Conservation (phyloP, 768 basidiomycete species). For the Kwoniella newhampshirensis region DNA sequence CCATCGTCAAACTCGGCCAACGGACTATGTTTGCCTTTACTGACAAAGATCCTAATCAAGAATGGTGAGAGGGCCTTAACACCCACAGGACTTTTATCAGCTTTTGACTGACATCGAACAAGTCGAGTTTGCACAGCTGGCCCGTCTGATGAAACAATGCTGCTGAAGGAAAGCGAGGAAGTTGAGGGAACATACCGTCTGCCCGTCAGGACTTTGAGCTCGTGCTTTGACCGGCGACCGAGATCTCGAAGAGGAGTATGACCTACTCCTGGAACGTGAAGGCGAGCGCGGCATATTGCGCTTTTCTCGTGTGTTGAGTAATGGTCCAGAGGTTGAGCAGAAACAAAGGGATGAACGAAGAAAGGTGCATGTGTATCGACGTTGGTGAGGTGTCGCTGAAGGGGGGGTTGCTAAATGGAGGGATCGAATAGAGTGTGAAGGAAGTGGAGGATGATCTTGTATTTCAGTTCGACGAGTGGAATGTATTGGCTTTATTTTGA, state of each 20-base stretch:
- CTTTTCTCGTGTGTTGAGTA: neutral
- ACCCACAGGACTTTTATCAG: no score
- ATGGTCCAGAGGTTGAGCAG: neutral
- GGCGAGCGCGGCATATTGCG: constrained; percentile 6
- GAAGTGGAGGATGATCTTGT: no score
- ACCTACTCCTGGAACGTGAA: neutral
- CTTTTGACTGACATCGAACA: no score
- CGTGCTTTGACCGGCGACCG: constrained; percentile 1
- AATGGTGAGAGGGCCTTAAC: constrained; percentile 25
- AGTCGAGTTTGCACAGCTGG: neutral
- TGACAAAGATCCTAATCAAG: constrained; percentile 42
- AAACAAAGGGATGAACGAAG: no score
- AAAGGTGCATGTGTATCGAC: no score
- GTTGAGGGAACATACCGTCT: neutral
- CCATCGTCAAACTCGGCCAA: constrained; percentile 46
- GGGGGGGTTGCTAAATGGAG: no score
- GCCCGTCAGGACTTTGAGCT: no score
- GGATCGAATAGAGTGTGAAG: no score
- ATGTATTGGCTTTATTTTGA: no score
- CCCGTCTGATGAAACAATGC: neutral
- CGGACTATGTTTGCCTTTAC: constrained; percentile 41
- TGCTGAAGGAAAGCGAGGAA: neutral
- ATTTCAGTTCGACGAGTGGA: no score
- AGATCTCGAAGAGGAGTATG: neutral
- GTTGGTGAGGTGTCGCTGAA: no score